Base-by-base conservation (phyloP, 164 flowering plant genomes). In the Vitis rotundifolia region DNA sequence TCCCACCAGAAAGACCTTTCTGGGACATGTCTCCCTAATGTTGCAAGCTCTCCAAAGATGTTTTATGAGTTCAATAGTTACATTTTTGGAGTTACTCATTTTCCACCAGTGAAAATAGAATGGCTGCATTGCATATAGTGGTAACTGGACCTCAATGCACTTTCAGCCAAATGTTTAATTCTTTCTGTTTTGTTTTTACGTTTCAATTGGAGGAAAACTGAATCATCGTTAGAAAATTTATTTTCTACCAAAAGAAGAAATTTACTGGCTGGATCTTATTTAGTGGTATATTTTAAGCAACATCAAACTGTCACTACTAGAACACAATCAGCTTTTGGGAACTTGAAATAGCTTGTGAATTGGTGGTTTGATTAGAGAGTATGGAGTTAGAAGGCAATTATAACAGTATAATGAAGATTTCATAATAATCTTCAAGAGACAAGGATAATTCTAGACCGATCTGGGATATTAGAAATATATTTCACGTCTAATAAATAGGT, bases 161-260 rank as follows among this genome's bases (percentile, higher is more conserved):
- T 14, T 53, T 0, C 44, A 37, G 44, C 44, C 44, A 22, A 22
- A 22, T 22, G 0, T 22, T 22, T 22, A 22, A 22, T 22, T 22
- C 26, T 22, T 22, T 22, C 26, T 22, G 26, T 22, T 22, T 22
- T 22, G 26, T 22, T 22, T 22, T 22, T 22, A 22, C 26, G 0
- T 22, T 22, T 22, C 26, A 22, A 22, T 22, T 0, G 1, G 26
- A 22, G 26, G 26, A 22, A 22, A 22, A 22, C 0, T 22, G 26
- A 22, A 22, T 22, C 26, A 22, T 22, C 26, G 2, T 62, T 61
- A 48, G 67, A 61, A 67, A 28, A 61, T 57, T 48, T 22, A 26
- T 52, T 26, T 49, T 28, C 49, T 68, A 73, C 67, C 67, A 55
- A 48, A 9, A 22, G 60, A 58, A 65, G 49, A 50, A 31, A 52